A percentile compares a stretch with the other conserved stretches of the same genome.
Conservation (phyloP, 139 green algal species). For the Coccomyxa sp. region DNA sequence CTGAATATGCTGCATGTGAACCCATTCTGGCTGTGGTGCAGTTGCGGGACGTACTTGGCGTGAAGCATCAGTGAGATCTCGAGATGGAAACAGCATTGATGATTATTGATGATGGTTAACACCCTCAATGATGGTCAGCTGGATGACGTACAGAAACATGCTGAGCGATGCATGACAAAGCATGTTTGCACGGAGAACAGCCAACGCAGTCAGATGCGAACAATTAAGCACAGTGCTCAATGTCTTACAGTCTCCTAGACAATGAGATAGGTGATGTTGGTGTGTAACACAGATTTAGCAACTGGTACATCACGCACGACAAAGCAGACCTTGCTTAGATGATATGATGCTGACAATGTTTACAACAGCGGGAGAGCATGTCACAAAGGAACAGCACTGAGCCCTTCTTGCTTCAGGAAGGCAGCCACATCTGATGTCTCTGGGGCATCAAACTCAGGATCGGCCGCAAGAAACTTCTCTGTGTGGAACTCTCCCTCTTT, state of each 20-base stretch:
- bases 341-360: too few species aligned
- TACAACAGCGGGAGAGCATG: neutral
- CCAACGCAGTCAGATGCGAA: neutral
- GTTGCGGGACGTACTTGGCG: neutral
- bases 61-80: neutral
- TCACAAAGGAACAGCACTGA: constrained; percentile 21
- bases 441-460: constrained; percentile 60
- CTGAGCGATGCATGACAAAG: neutral
- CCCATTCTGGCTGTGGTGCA: neutral
- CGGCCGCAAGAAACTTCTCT: constrained; percentile 39
- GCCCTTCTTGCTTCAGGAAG: constrained; percentile 51
- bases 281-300: too few species aligned
- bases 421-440: constrained; percentile 35
- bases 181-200: neutral
- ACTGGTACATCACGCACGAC: too few species aligned
- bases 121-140: neutral
- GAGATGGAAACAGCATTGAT: too few species aligned
- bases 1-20: too few species aligned
- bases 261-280: too few species aligned
- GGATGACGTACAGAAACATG: neutral
- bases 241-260: too few species aligned
- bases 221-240: neutral
- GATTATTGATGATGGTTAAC: neutral
- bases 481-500: constrained; percentile 32
- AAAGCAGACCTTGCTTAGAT: too few species aligned